These are phyloP conservation scores for Lachnellula cervina DNA, from an alignment of 2,329 filamentous ascomycete genomes.

Conservation along the genomic window DNA sequence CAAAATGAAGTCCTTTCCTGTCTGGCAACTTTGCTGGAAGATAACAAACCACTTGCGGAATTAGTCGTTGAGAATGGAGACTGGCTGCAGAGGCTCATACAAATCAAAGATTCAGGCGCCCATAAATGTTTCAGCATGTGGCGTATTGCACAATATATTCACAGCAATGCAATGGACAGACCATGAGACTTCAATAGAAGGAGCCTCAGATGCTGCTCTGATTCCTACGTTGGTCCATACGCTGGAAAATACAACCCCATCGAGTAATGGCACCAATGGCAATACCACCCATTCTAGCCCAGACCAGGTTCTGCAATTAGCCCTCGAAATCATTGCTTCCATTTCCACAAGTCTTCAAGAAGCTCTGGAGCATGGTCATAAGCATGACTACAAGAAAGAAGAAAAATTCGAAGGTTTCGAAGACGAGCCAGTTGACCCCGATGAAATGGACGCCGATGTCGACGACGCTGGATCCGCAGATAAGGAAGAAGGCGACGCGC, in stretches of 20 bases:
- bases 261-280: slow-evolving; percentile 19
- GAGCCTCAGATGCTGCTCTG: slow-evolving; percentile 46
- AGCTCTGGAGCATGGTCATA: slow-evolving; percentile 40
- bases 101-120: slow-evolving; percentile 45
- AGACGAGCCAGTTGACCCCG: slow-evolving; percentile 15
- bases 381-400: slow-evolving; percentile 16
- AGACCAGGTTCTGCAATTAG: slow-evolving; percentile 36
- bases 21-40: slow-evolving; percentile 55
- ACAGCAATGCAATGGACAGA: slow-evolving; percentile 49
- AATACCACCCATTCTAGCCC: slow-evolving; percentile 22
- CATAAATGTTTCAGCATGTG: slow-evolving; percentile 52
- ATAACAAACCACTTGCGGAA: slow-evolving; percentile 50
- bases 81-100: slow-evolving; percentile 46
- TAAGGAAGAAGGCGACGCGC: slow-evolving; percentile 33
- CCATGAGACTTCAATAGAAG: slow-evolving; percentile 43
- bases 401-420: slow-evolving; percentile 38
- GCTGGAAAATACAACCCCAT: slow-evolving; percentile 20
- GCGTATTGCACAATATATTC: slow-evolving; percentile 60
- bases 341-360: slow-evolving; percentile 57
- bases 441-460: slow-evolving; percentile 32
- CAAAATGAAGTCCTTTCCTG: slow-evolving; percentile 47
- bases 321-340: slow-evolving; percentile 58
- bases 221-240: slow-evolving; percentile 40
- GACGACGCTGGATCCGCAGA: slow-evolving; percentile 38
- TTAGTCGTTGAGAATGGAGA: slow-evolving; percentile 47